phyloP scores from a whole-genome alignment of 1,139 yeast species.

The Suhomyces coccinellae region DNA sequence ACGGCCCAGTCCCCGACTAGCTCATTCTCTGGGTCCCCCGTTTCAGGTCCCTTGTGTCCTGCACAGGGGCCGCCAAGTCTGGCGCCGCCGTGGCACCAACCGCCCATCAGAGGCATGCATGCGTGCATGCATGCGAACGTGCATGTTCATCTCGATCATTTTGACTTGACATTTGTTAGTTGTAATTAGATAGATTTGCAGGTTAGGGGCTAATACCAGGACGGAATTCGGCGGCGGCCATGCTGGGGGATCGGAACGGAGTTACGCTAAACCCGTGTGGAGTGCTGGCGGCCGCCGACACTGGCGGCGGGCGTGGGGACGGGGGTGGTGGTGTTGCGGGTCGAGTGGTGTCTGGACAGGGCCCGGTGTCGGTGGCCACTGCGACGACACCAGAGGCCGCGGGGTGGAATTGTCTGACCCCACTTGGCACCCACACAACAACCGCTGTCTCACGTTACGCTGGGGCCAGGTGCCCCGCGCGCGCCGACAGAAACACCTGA shows the following conservation, averaged over 20 bases:
- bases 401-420: neutral
- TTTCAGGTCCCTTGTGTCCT: constrained; percentile 1
- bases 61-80: neutral
- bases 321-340: no score
- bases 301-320: no score
- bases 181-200: constrained; percentile 7
- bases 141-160: constrained; percentile 13
- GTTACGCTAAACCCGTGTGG: neutral
- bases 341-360: no score
- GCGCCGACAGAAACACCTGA: neutral
- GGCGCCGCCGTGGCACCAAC: neutral
- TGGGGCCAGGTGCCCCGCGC: neutral
- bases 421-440: neutral
- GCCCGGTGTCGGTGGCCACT: no score
- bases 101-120: constrained; percentile 1
- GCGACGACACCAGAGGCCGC: no score
- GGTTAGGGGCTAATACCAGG: neutral
- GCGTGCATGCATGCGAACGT: constrained; percentile 7
- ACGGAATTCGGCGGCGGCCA: neutral
- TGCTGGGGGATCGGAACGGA: neutral
- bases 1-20: no score
- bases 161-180: constrained; percentile 12
- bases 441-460: neutral
- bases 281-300: no score
- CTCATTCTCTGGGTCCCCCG: neutral